Evolutionary conservation across 1,284 basidiomycete species (phyloP).

Genomic region (Butyriboletus appendiculatus): DNA sequence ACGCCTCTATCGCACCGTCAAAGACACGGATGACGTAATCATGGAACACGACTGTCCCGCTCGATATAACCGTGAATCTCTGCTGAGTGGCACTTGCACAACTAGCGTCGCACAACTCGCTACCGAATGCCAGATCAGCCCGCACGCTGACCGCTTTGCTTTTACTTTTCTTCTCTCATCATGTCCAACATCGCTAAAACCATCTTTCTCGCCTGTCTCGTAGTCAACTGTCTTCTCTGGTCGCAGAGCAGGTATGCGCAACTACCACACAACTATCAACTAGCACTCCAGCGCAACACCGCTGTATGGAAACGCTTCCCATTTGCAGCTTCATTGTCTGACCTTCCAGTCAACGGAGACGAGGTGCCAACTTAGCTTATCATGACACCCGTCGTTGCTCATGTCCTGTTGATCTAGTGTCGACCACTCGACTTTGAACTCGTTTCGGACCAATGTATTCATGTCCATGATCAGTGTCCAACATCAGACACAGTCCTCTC

Average conservation of each 20-base stretch:
- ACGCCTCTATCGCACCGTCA: background rate
- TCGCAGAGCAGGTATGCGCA: conserved; percentile 60
- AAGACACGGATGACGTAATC: conserved; percentile 12
- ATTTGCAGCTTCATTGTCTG: background rate
- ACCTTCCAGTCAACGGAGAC: background rate
- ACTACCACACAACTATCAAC: conserved; percentile 23
- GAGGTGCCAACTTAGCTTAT: conserved; percentile 11
- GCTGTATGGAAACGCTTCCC: conserved; percentile 11
- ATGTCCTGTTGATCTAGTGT: conserved; percentile 45
- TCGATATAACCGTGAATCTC: too few relatives aligned
- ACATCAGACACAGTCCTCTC: conserved; percentile 62
- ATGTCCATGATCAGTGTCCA: conserved; percentile 58
- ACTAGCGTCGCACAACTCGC: background rate
- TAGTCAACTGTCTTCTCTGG: conserved; percentile 62
- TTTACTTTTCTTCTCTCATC: background rate
- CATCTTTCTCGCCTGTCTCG: conserved; percentile 51
- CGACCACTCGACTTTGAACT: conserved; percentile 54
- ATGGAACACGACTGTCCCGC: background rate
- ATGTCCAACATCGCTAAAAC: conserved; percentile 48
- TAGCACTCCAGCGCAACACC: conserved; percentile 7
- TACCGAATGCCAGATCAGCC: conserved; percentile 4
- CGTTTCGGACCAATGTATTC: conserved; percentile 59
- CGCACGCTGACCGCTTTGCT: conserved; percentile 3
- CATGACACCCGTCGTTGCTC: background rate
- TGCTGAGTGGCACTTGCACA: too few relatives aligned